phyloP scores from a whole-genome alignment of 768 basidiomycete species.

The Hygrocybe punicea region DNA sequence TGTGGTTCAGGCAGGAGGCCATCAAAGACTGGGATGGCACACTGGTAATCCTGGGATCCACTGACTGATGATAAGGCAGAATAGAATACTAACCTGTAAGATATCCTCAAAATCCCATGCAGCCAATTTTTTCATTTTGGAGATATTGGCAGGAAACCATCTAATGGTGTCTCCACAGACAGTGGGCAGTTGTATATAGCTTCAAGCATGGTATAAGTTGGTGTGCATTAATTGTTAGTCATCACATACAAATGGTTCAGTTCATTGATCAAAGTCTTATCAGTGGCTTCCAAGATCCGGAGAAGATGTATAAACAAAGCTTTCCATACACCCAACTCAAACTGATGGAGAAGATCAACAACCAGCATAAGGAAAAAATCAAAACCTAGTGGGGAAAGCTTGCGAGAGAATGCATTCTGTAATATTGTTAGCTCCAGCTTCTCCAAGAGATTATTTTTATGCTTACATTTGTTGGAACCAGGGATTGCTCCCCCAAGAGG shows the following conservation, averaged over 20 bases:
- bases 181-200: slow-evolving; percentile 9
- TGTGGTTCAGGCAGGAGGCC: slow-evolving; percentile 31
- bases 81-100: slow-evolving; percentile 22
- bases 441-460: background rate
- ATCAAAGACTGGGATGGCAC: slow-evolving; percentile 36
- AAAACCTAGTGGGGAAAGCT: background rate
- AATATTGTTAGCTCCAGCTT: background rate
- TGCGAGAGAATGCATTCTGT: background rate
- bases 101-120: slow-evolving; percentile 32
- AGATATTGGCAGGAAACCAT: slow-evolving; percentile 19
- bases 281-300: slow-evolving; percentile 34
- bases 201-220: background rate
- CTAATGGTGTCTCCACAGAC: slow-evolving; percentile 20
- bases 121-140: slow-evolving; percentile 20
- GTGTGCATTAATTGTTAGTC: background rate
- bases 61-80: slow-evolving; percentile 6
- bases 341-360: slow-evolving; percentile 38
- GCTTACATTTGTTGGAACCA: background rate
- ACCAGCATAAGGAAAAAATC: slow-evolving; percentile 26
- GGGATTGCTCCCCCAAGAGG: background rate
- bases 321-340: slow-evolving; percentile 34
- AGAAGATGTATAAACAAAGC: slow-evolving; percentile 24
- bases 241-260: background rate
- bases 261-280: slow-evolving; percentile 4
- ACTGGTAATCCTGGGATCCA: slow-evolving; percentile 18